Base-by-base conservation (phyloP, 164 flowering plant species). In the Chimonanthus praecox region DNA sequence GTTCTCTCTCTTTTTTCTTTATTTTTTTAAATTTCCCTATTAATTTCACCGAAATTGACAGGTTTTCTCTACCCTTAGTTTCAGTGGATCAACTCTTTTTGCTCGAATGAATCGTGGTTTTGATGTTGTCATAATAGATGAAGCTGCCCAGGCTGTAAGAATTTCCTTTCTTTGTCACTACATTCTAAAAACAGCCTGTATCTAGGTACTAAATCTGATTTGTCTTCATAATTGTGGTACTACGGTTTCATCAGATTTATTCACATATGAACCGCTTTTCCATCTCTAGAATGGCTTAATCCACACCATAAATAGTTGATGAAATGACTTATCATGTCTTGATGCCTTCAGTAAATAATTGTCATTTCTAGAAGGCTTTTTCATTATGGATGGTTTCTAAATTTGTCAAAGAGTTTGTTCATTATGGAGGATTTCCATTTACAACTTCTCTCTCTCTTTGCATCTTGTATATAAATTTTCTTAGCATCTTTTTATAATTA, bases 81-180 rank as follows among this genome's bases (percentile, higher is more conserved):
- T 94, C 81, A 94, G 97, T 75, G 99, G 97, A 68, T 93, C 98
- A 70, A 61, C 81, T 67, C 80, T 89, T 73, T 88, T 92, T 71
- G 85, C 85, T 73, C 91, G 88, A 85, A 73, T 87, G 79, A 90
- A 81, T 81, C 91, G 85, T 50, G 80, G 82, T 67, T 96, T 96
- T 81, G 99, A 96, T 85, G 92, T 96, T 74, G 99, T 96, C 74
- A 90, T 94, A 69, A 93, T 96, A 68, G 99, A 96, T 82, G 99
- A 96, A 90, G 98, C 99, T 81, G 97, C 98, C 68, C 99, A 96
- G 86, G 99, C 99, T 76, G 99, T 96, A 84, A 87, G 98, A 51
- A 15, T 63, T 49, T 49, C 54, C 9, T 61, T 47, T 72, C 61
- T 20, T 47, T n/a, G 13, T 54, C 5, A 11, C 16, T 33, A 63